Evolutionary conservation across 2,329 filamentous ascomycete species (phyloP).

Genomic region (Pestalotiopsis sp.): DNA sequence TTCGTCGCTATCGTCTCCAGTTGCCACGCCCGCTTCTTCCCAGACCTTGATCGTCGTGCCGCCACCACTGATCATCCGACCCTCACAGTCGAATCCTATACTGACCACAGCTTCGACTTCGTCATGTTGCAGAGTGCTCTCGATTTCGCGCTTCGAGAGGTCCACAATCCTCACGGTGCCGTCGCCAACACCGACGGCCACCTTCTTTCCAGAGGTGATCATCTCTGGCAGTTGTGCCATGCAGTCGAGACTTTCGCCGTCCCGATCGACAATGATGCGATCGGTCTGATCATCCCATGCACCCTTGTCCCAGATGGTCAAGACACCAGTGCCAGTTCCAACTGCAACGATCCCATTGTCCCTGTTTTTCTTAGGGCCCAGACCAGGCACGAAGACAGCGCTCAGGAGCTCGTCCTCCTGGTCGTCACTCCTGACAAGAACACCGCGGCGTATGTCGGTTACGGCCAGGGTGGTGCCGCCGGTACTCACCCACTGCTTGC

Average conservation of each 20-base stretch:
- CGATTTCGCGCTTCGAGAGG: conserved; percentile 72
- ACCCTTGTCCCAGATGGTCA: conserved; percentile 93
- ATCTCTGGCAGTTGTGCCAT: conserved; percentile 72
- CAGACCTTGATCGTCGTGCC: conserved; percentile 88
- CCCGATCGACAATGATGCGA: conserved; percentile 75
- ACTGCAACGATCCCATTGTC: conserved; percentile 78
- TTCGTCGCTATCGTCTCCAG: conserved; percentile 46
- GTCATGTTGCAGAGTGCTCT: conserved; percentile 69
- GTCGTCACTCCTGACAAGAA: conserved; percentile 87
- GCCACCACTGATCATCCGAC: conserved; percentile 87
- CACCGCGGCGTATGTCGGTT: conserved; percentile 84
- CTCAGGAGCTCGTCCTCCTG: conserved; percentile 94
- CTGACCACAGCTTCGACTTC: conserved; percentile 84
- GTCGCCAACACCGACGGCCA: conserved; percentile 81
- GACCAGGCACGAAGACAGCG: conserved; percentile 74
- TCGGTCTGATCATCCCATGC: conserved; percentile 96
- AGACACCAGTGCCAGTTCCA: conserved; percentile 74
- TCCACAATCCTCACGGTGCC: conserved; percentile 78
- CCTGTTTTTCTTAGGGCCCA: conserved; percentile 66
- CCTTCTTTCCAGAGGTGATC: conserved; percentile 70
- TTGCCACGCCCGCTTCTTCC: conserved; percentile 65
- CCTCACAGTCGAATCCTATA: conserved; percentile 81
- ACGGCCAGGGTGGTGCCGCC: conserved; percentile 90
- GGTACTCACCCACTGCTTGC: conserved; percentile 94
- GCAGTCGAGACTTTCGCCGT: conserved; percentile 81